Percentiles rank a stretch among this genome's conserved stretches.
These are phyloP conservation scores for Lactifluus volemus DNA, from an alignment of 768 basidiomycete species.

Conservation along the genomic window DNA sequence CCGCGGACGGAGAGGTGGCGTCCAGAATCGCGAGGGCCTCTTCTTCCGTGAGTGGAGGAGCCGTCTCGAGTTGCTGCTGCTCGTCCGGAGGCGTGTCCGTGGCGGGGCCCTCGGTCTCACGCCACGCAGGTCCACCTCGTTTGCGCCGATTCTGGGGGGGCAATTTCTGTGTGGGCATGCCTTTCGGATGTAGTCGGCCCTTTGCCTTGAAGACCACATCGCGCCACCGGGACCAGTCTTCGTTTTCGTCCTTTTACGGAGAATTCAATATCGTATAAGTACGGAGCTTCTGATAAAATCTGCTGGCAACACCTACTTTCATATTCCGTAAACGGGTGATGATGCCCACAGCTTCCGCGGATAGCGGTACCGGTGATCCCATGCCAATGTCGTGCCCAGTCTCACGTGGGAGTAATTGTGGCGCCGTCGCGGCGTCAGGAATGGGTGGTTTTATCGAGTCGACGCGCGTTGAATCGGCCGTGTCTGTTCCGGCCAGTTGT, in stretches of 20 bases:
- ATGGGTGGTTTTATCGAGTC: not conserved
- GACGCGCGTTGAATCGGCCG: conserved; percentile 13
- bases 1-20: conserved; percentile 5
- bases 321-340: conserved; percentile 73
- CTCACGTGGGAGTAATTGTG: conserved; percentile 65
- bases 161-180: no score
- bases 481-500: conserved; percentile 25
- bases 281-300: not conserved
- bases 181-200: no score
- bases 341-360: conserved; percentile 65
- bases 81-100: not conserved
- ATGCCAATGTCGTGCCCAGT: conserved; percentile 83
- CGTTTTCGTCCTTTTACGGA: conserved; percentile 54
- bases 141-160: conserved; percentile 47
- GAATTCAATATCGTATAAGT: not conserved
- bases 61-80: not conserved
- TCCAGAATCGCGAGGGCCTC: conserved; percentile 38
- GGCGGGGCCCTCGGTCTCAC: not conserved
- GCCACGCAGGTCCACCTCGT: conserved; percentile 42
- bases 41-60: conserved; percentile 35
- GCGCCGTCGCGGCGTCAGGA: not conserved
- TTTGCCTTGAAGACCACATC: conserved; percentile 37
- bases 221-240: conserved; percentile 85
- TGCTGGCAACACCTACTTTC: conserved; percentile 43
- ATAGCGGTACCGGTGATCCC: conserved; percentile 77